Evolutionary conservation across 768 basidiomycete species (phyloP), one percentile per base, ranked within the genome.

Genomic region (Candolleomyces aberdarensis): DNA sequence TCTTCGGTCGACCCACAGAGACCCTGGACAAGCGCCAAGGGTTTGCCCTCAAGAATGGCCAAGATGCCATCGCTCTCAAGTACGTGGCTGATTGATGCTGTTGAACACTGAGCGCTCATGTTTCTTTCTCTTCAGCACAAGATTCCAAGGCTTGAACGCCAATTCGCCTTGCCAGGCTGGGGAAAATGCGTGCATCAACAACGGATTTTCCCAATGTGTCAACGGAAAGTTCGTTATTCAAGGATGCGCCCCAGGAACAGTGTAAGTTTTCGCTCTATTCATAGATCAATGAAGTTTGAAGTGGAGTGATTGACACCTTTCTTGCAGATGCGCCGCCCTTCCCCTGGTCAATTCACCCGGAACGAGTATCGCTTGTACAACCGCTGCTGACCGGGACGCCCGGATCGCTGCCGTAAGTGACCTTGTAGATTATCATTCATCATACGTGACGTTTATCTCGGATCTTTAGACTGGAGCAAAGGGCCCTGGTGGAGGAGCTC

Each of bases 191-290:
- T 88, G 86, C 64, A 69, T 85, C 10, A 69, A 74, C 62, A 67
- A 70, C 41, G 62, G 77, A 39, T 82, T 87, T 60, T 85, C 85
- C 0, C 84, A 83, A 62, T 88, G 87, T 66, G 83, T 82, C 15
- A 71, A 69, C 32, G 83, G 83, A 57, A 76, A 75, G 59, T 78
- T 80, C 58, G 71, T 76, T 36, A 48, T 72, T 50, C 69, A 74
- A 50, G 64, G 68, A 26, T 79, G 78, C 57, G 74, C 68, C 19
- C 58, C 64, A 32, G 74, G 75, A 20, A 77, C 75, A n/a, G 65
- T 76, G 76, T 78, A 64, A 69, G 72, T 62, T 19, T 46, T 19
- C 36, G 19, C 43, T 22, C 36, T n/a, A 14, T 56, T 41, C 14
- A 43, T 15, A 56, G 31, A 36, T 39, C 52, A 22, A 13, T 31